Evolutionary conservation across 805 yeast genomes (phyloP).

Genomic region (Yarrowia sp.): DNA sequence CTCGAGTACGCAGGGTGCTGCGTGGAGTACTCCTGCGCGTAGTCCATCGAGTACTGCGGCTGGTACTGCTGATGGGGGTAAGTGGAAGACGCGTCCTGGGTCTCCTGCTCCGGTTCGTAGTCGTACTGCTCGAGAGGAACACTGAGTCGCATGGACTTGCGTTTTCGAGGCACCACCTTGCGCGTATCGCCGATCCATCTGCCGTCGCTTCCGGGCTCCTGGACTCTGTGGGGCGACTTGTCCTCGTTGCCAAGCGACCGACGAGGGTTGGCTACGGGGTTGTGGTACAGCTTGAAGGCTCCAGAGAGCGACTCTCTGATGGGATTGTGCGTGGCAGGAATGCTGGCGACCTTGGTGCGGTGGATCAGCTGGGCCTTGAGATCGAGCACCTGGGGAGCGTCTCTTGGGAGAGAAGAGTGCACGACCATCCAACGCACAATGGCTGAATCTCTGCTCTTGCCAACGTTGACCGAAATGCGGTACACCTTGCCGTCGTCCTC

Average conservation of each 20-base stretch:
- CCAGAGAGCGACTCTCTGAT: constrained; percentile 4
- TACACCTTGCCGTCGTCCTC: constrained; percentile 39
- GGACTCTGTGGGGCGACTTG: constrained; percentile 1
- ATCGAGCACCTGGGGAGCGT: constrained; percentile 15
- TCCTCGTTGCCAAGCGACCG: constrained; percentile 15
- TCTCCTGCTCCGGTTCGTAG: background rate
- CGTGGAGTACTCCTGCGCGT: constrained; percentile 18
- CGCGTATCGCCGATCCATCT: constrained; percentile 14
- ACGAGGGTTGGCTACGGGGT: constrained; percentile 20
- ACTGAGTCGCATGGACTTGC: background rate
- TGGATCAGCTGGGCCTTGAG: background rate
- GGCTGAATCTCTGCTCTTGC: constrained; percentile 30
- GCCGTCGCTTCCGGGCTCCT: constrained; percentile 18
- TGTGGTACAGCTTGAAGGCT: constrained; percentile 25
- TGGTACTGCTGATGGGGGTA: constrained; percentile 24
- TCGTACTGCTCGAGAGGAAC: background rate
- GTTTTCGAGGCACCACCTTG: background rate
- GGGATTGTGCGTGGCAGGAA: background rate
- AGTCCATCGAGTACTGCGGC: constrained; percentile 23
- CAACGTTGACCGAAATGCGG: constrained; percentile 34
- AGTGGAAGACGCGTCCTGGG: background rate
- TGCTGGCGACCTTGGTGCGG: background rate
- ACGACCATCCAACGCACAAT: constrained; percentile 36
- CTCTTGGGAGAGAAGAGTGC: constrained; percentile 33
- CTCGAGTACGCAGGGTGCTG: constrained; percentile 3